These are phyloP conservation scores for Apostasia ramifera DNA, from an alignment of 106 monocot genomes.

Conservation along the genomic window DNA sequence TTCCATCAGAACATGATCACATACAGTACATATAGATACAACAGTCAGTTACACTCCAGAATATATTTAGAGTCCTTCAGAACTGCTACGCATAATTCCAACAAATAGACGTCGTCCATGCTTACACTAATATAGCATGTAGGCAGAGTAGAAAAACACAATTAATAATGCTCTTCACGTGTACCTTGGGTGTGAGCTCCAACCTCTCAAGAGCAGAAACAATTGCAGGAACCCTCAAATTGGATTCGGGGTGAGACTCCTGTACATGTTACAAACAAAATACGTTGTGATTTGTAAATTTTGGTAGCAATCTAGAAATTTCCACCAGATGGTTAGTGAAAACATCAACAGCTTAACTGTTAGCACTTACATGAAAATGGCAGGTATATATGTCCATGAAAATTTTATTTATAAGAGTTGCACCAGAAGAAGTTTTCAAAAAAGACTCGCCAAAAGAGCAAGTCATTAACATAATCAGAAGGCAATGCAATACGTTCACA, in stretches of 20 bases:
- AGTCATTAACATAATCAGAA: too few relatives aligned
- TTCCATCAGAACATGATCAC: too few relatives aligned
- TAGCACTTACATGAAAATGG: neutral
- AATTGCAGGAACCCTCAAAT: slow-evolving; percentile 84
- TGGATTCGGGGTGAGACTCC: slow-evolving; percentile 89
- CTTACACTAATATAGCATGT: too few relatives aligned
- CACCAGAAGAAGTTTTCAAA: neutral
- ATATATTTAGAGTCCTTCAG: too few relatives aligned
- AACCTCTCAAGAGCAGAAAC: slow-evolving; percentile 78
- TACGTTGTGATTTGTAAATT: neutral
- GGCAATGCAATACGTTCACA: too few relatives aligned
- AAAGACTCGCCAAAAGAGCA: neutral
- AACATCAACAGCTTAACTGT: neutral
- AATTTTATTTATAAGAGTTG: neutral
- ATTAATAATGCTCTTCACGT: neutral
- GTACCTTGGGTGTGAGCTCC: slow-evolving; percentile 82
- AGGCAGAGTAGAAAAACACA: neutral
- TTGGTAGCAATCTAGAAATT: neutral
- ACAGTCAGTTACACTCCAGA: too few relatives aligned
- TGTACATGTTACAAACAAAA: slow-evolving; percentile 18
- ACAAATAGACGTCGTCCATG: too few relatives aligned
- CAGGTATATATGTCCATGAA: neutral
- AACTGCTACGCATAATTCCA: too few relatives aligned
- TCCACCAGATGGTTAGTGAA: neutral
- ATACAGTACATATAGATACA: too few relatives aligned